Conservation (phyloP, 2,329 filamentous ascomycete genomes). For the Sarocladium brachiariae region DNA sequence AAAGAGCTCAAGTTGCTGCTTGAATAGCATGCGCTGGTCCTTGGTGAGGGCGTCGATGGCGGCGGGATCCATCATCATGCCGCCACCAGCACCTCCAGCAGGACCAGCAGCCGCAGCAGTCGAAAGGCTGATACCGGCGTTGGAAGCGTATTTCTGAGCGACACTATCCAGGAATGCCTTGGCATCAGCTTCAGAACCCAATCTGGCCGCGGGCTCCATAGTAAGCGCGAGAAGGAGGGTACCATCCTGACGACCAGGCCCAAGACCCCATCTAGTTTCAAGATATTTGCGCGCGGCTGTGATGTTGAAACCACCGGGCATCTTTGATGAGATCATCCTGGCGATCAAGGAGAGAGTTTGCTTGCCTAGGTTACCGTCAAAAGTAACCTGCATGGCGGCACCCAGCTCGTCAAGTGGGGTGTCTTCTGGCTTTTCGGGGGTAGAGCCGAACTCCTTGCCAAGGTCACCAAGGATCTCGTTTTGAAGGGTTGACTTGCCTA, state of each 20-base stretch:
- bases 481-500: conserved; percentile 95
- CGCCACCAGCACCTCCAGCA: conserved; percentile 62
- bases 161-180: conserved; percentile 89
- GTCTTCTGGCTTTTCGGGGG: conserved; percentile 97
- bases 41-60: conserved; percentile 96
- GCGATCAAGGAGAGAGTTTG: conserved; percentile 90
- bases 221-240: conserved; percentile 83
- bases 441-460: conserved; percentile 96
- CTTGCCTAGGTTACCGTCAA: conserved; percentile 96
- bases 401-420: conserved; percentile 92
- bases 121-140: conserved; percentile 76
- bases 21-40: conserved; percentile 92
- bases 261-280: conserved; percentile 88
- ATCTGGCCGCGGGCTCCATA: conserved; percentile 81
- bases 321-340: conserved; percentile 94
- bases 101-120: conserved; percentile 68
- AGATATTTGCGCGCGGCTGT: conserved; percentile 92
- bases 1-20: conserved; percentile 93
- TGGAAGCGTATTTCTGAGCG: conserved; percentile 80
- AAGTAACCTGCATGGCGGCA: conserved; percentile 95
- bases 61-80: conserved; percentile 99
- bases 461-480: conserved; percentile 98
- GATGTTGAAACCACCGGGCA: conserved; percentile 99
- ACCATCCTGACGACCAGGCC: conserved; percentile 80
- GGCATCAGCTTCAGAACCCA: conserved; percentile 83